Evolutionary conservation across 441 rosid genomes (phyloP), one percentile per base, ranked within the genome.

Genomic region (Codiaeum variegatum): DNA sequence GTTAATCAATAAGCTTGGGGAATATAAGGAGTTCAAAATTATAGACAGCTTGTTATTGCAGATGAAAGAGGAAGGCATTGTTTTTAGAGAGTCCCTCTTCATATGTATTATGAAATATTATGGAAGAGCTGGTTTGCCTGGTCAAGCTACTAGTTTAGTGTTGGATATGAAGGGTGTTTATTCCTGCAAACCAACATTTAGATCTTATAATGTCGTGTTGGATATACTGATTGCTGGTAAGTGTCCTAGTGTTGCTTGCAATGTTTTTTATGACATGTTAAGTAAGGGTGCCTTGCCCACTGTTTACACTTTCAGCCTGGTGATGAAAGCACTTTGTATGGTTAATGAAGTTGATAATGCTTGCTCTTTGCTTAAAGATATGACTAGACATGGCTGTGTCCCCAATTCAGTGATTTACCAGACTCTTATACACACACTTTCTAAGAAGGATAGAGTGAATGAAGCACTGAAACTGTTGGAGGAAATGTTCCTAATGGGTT

Each of bases 401-500:
- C 97, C 97, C 0, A 90, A 86, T 81, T 86, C 97, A 0, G 67
- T 84, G 47, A 82, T 94, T 69, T 94, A 91, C 77, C 91, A 88
- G 78, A 88, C 91, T 64, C 84, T 94, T 46, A 94, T 91, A 69
- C 92, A 89, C 73, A 87, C 94, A 0, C 80, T 91, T 74, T 85
- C 90, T 0, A 85, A 87, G 84, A 76, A 79, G 49, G 81, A 80
- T 58, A 78, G 93, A 82, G 88, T 91, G 59, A 79, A 86, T 62
- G 97, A 94, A 49, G 87, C 93, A 10, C 72, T 83, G 77, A 88
- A 79, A 63, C 87, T 88, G 75, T 75, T 94, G 59, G 98, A 91
- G 59, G 96, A 91, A 82, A 90, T 94, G 98, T 77, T 91, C 76
- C 70, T 94, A 69, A 89, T 89, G 97, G 88, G 96, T 12, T 91